Conservation (phyloP, 805 yeast species). For the Candida parachauliodes region DNA sequence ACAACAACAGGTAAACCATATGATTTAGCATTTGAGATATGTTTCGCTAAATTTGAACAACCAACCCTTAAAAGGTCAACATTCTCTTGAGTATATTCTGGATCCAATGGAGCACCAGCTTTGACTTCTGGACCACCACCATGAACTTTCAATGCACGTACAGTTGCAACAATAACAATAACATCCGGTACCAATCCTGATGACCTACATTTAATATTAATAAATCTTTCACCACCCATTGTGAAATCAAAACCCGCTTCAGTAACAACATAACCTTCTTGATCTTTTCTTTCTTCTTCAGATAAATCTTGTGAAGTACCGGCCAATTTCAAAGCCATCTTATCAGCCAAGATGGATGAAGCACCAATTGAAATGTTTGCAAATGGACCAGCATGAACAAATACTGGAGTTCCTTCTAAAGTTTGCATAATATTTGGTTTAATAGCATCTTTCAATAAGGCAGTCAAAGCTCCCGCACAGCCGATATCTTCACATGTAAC, state of each 20-base stretch:
- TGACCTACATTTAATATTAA: constrained; percentile 77
- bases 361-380: constrained; percentile 89
- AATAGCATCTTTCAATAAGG: constrained; percentile 74
- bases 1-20: constrained; percentile 80
- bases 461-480: constrained; percentile 83
- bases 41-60: constrained; percentile 72
- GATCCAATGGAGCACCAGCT: constrained; percentile 77
- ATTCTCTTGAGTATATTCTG: constrained; percentile 69
- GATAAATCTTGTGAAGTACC: constrained; percentile 54
- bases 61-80: constrained; percentile 66
- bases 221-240: constrained; percentile 88
- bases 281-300: constrained; percentile 41
- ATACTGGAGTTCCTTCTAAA: constrained; percentile 82
- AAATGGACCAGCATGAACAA: constrained; percentile 86
- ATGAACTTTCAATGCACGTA: constrained; percentile 78
- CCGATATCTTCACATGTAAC: constrained; percentile 82
- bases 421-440: constrained; percentile 88
- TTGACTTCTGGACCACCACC: constrained; percentile 89
- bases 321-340: constrained; percentile 73
- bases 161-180: constrained; percentile 79
- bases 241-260: constrained; percentile 91
- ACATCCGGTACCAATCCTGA: constrained; percentile 77
- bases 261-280: constrained; percentile 75
- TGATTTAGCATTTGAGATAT: constrained; percentile 65
- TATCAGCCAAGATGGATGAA: constrained; percentile 77